A percentile compares a stretch with the other conserved stretches of the same genome.
Conservation (phyloP, 2,329 filamentous ascomycete species). For the Hymenoscyphus infarciens region DNA sequence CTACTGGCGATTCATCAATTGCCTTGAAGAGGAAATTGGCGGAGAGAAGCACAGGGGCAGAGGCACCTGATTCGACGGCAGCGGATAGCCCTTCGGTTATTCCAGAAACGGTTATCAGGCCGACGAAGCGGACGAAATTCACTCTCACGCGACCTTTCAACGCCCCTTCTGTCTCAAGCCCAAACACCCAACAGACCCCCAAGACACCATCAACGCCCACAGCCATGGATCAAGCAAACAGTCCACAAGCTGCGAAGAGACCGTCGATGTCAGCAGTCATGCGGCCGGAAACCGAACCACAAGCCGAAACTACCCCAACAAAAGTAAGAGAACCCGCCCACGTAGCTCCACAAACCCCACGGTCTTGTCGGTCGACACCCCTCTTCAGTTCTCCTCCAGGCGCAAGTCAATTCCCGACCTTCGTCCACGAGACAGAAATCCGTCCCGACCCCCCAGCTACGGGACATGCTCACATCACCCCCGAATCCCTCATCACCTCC, state of each 20-base stretch:
- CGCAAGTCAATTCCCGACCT: not conserved
- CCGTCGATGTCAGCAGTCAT: not conserved
- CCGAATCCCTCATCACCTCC: constrained; percentile 52
- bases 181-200: not conserved
- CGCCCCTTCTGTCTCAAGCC: not conserved
- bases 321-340: not conserved
- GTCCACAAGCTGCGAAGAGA: not conserved
- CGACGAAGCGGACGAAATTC: not conserved
- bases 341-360: not conserved
- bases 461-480: constrained; percentile 40
- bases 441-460: constrained; percentile 51
- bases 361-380: not conserved
- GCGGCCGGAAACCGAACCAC: not conserved
- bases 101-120: not conserved
- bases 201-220: not conserved
- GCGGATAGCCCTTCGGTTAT: not conserved
- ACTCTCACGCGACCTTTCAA: not conserved
- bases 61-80: not conserved
- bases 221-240: not conserved
- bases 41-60: not conserved
- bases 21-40: not conserved
- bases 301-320: not conserved
- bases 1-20: constrained; percentile 9
- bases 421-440: constrained; percentile 43
- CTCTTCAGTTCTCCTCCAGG: not conserved